These are phyloP conservation scores for Zelonia costaricensis DNA, from an alignment of 208 protist genomes.

Conservation along the genomic window DNA sequence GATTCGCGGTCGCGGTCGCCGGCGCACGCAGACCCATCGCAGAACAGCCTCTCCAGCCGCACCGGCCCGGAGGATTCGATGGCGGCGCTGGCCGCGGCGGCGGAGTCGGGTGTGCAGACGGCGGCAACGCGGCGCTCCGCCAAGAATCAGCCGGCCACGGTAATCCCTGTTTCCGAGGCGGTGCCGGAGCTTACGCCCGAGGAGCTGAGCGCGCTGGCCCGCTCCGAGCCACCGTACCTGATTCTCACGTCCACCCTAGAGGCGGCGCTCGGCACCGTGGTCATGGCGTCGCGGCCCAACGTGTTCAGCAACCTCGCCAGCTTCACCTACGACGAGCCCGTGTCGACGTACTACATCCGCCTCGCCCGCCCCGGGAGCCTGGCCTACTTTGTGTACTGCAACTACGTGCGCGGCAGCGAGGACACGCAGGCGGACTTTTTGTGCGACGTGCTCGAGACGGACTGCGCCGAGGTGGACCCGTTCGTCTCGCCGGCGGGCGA, in stretches of 20 bases:
- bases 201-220: slow-evolving; percentile 14
- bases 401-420: slow-evolving; percentile 61
- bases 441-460: slow-evolving; percentile 75
- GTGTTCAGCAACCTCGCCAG: slow-evolving; percentile 59
- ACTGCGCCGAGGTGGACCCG: slow-evolving; percentile 68
- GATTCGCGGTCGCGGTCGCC: background rate
- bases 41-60: slow-evolving; percentile 6
- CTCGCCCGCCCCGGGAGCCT: slow-evolving; percentile 60
- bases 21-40: background rate
- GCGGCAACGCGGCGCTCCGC: slow-evolving; percentile 3
- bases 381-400: slow-evolving; percentile 53
- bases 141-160: background rate
- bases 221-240: slow-evolving; percentile 54
- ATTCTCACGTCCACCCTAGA: slow-evolving; percentile 62
- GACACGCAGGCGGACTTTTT: slow-evolving; percentile 68
- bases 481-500: slow-evolving; percentile 56
- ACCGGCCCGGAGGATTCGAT: slow-evolving; percentile 23
- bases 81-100: slow-evolving; percentile 12
- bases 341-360: slow-evolving; percentile 60
- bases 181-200: slow-evolving; percentile 8
- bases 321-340: slow-evolving; percentile 30
- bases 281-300: slow-evolving; percentile 55
- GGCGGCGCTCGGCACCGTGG: slow-evolving; percentile 50
- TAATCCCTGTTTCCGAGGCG: background rate
- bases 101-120: slow-evolving; percentile 23